A percentile compares a stretch with the other conserved stretches of the same genome.
Evolutionary conservation across 192 early-diverging fungal genomes (phyloP).

Genomic region (Backusella macrospora): DNA sequence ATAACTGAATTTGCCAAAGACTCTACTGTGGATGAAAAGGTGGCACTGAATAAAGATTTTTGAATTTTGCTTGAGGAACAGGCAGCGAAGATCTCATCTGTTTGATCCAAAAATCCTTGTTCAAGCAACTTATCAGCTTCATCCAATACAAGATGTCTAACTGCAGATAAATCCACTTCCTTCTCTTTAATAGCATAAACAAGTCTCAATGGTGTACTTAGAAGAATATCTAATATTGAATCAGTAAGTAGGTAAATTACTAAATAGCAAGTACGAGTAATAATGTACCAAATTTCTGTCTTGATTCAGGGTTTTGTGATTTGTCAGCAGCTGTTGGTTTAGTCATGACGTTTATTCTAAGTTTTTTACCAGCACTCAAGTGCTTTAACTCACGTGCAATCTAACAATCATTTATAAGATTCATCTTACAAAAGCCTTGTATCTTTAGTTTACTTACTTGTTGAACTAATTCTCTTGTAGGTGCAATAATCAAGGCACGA

Average conservation of each 20-base stretch:
- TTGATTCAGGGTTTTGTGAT: slow-evolving; percentile 62
- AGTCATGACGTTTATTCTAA: slow-evolving; percentile 82
- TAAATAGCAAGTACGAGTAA: neutral
- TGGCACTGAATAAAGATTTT: slow-evolving; percentile 92
- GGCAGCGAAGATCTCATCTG: slow-evolving; percentile 85
- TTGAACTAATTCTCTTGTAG: slow-evolving; percentile 90
- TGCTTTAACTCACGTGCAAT: slow-evolving; percentile 84
- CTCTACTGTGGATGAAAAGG: slow-evolving; percentile 89
- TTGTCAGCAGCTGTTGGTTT: slow-evolving; percentile 76
- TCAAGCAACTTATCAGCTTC: slow-evolving; percentile 86
- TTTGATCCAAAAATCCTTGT: slow-evolving; percentile 83
- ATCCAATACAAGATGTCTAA: slow-evolving; percentile 76
- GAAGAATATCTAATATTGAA: slow-evolving; percentile 75
- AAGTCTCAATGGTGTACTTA: slow-evolving; percentile 91
- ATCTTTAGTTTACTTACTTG: slow-evolving; percentile 48
- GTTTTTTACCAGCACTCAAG: slow-evolving; percentile 72
- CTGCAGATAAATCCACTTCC: slow-evolving; percentile 70
- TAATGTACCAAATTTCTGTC: slow-evolving; percentile 64
- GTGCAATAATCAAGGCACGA: slow-evolving; percentile 90
- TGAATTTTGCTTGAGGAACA: slow-evolving; percentile 77
- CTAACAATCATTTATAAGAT: slow-evolving; percentile 45
- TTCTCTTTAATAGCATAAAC: slow-evolving; percentile 85
- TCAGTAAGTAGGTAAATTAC: neutral
- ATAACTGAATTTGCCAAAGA: slow-evolving; percentile 90
- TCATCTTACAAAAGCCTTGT: neutral